Evolutionary conservation across 257 asterid species (phyloP), one percentile per base, ranked within the genome.

Genomic region (Fraxinus cuspidata): DNA sequence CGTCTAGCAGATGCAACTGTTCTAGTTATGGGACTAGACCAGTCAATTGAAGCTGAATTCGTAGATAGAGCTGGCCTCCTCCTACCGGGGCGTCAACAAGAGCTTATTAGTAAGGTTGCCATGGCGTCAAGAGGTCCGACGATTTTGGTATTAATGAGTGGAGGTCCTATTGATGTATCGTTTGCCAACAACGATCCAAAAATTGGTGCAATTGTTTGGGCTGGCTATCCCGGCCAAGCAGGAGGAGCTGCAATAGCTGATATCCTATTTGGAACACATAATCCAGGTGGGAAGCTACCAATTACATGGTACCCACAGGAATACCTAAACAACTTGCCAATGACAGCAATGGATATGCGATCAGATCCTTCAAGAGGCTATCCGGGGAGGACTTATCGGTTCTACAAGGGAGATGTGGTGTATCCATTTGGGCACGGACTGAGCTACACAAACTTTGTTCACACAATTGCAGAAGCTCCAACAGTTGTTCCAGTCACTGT

Each of bases 201-300:
- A 77, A 85, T 93, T 27, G 86, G 87, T 1, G 89, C 91, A 0
- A 93, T 93, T 21, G 60, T 93, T 53, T 91, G 97, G 98, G 96
- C 77, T 4, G 98, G 98, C 15, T 93, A 91, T 76, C 97, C 98
- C 0, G 98, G 97, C 67, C 96, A 93, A 74, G 92, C 89, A 0
- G 98, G 98, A 15, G 98, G 97, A 1, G 85, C 92, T 5, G 98
- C 97, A 1, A 90, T 91, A 80, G 97, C 96, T 5, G 93, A 91
- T 80, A 78, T 90, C 56, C 86, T 93, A 0, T 93, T 89, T 44
- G 98, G 98, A 78, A 13, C 87, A 10, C 96, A 93, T 81, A 93
- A 91, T 86, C 98, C 98, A n/a, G 96, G 94, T 81, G 98, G 98
- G 32, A 93, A 90, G 88, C 91, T 93, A 37, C 97, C 98, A 1